A percentile compares a stretch with the other conserved stretches of the same genome.
phyloP scores from a whole-genome alignment of 139 green algal species.

The Axilococcus clingmanii region DNA sequence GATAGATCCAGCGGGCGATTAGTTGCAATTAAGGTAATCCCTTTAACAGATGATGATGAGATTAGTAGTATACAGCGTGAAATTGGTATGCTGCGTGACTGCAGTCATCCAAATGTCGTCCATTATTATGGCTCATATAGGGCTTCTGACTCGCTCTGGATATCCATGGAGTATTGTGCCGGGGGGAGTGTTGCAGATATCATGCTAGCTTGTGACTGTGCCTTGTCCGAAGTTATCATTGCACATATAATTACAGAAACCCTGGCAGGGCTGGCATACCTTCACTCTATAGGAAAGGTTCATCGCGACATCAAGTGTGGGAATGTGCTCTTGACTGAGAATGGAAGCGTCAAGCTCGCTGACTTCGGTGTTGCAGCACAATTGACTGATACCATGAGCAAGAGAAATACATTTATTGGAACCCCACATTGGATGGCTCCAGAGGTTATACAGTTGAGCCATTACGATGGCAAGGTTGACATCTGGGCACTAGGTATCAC shows the following conservation, averaged over 20 bases:
- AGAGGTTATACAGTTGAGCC: slow-evolving; percentile 82
- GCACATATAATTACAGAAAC: slow-evolving; percentile 76
- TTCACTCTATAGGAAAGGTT: slow-evolving; percentile 70
- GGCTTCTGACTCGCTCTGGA: slow-evolving; percentile 67
- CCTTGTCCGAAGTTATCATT: slow-evolving; percentile 68
- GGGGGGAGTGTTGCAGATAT: slow-evolving; percentile 85
- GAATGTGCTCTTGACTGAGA: slow-evolving; percentile 85
- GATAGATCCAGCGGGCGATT: slow-evolving; percentile 38
- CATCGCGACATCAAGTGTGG: slow-evolving; percentile 95
- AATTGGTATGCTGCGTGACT: slow-evolving; percentile 73
- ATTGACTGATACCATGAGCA: slow-evolving; percentile 74
- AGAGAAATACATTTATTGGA: slow-evolving; percentile 93
- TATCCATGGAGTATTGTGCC: slow-evolving; percentile 97
- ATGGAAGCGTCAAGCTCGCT: slow-evolving; percentile 37
- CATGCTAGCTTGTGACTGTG: slow-evolving; percentile 40
- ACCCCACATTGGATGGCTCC: slow-evolving; percentile 96
- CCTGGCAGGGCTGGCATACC: slow-evolving; percentile 76
- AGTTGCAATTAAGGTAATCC: slow-evolving; percentile 85
- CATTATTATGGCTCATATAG: slow-evolving; percentile 54
- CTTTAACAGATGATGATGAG: slow-evolving; percentile 46
- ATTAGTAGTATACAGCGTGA: slow-evolving; percentile 54
- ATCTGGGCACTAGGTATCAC: slow-evolving; percentile 87
- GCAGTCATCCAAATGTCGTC: slow-evolving; percentile 94
- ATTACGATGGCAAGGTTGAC: slow-evolving; percentile 92
- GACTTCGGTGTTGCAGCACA: slow-evolving; percentile 47